Base-by-base conservation (phyloP, 306 rosid species). In the Acacia crassicarpa region DNA sequence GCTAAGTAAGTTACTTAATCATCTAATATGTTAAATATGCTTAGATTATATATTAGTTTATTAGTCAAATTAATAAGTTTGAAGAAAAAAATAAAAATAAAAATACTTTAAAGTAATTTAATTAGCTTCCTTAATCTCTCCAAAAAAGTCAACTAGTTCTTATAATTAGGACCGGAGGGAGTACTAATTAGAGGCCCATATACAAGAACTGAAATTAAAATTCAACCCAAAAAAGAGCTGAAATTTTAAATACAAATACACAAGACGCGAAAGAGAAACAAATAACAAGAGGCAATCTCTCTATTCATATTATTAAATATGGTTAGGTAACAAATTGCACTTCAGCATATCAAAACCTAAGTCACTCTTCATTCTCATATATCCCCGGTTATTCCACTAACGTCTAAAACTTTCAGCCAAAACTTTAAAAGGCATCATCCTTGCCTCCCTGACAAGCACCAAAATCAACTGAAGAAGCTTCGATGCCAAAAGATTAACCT, bases 361-460 rank as follows among this genome's bases (percentile, higher is more conserved):
- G 53, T 22, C 54, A 69, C 54, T 69, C 53, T 10, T 12, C 35
- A 69, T 53, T 69, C 33, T 40, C 35, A 69, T 83, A 72, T 82
- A 75, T 32, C 43, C 35, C 16, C 16, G 32, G 85, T 80, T 83
- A 87, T 83, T 81, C 81, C 41, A 84, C 88, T 79, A 38, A 82
- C 63, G 61, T 74, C 81, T 81, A 78, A 80, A 81, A 72, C 86
- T 76, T 70, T 77, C 80, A 84, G 81, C 86, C 82, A 85, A 85
- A 76, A 85, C 75, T 83, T 68, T 5, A 70, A 2, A 45, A 72
- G 88, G 90, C 87, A 70, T 77, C 80, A 80, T 82, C 86, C 88
- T 81, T 44, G 83, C 46, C 68, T 74, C 56, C 61, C 54, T 75
- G 49, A 67, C 68, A 88, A 61, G 44, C 72, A 82, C 82, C 78